phyloP scores from a whole-genome alignment of 129 eudicot species.

The Deinandra increscens region DNA sequence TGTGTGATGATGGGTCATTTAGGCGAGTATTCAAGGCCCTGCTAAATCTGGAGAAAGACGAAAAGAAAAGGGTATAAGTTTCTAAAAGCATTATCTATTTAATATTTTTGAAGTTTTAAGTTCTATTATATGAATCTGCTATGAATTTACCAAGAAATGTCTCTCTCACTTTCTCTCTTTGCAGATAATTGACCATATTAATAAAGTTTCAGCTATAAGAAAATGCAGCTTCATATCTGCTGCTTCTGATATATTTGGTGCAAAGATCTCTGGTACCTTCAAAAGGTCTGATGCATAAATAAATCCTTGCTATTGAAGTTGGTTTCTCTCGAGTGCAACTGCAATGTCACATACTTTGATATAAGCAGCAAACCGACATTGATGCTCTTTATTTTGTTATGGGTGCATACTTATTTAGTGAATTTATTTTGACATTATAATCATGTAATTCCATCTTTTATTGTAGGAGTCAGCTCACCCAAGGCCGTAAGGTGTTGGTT shows the following conservation, averaged over 20 bases:
- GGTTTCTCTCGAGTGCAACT: neutral
- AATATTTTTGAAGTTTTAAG: neutral
- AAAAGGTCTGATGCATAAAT: slow-evolving; percentile 64
- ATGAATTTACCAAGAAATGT: neutral
- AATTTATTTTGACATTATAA: slow-evolving; percentile 2
- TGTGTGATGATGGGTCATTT: slow-evolving; percentile 80
- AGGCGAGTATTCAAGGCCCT: slow-evolving; percentile 80
- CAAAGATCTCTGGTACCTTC: slow-evolving; percentile 90
- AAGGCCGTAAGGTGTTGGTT: slow-evolving; percentile 85
- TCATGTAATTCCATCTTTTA: slow-evolving; percentile 17
- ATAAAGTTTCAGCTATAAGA: slow-evolving; percentile 73
- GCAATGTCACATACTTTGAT: slow-evolving; percentile 4
- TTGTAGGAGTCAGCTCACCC: slow-evolving; percentile 77
- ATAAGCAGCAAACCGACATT: neutral
- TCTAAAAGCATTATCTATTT: neutral
- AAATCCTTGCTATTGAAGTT: slow-evolving; percentile 10
- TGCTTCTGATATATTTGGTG: slow-evolving; percentile 80
- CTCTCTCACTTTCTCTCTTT: slow-evolving; percentile 21
- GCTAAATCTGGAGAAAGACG: slow-evolving; percentile 78
- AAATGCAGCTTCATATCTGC: slow-evolving; percentile 82
- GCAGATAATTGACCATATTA: slow-evolving; percentile 84
- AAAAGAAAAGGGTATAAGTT: slow-evolving; percentile 62
- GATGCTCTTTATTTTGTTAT: neutral
- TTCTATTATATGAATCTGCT: slow-evolving; percentile 2
- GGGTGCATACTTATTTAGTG: neutral